Evolutionary conservation across 148 eudicot species (phyloP).

Genomic region (Rhododendron henanense): DNA sequence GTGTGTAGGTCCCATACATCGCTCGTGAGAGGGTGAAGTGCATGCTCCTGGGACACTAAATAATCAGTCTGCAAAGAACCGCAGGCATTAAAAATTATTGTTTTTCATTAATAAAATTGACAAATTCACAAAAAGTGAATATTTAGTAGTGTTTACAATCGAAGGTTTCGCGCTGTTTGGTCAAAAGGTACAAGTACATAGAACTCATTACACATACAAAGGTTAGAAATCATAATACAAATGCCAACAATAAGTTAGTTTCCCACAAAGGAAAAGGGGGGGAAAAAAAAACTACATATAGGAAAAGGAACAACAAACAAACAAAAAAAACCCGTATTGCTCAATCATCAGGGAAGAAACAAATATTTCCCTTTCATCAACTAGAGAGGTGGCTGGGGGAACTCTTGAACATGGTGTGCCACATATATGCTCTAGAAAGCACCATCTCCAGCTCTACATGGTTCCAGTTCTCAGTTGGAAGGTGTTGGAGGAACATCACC

Average conservation of each 20-base stretch:
- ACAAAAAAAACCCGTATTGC: background rate
- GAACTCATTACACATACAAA: background rate
- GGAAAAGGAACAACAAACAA: background rate
- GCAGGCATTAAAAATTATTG: background rate
- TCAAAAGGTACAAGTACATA: background rate
- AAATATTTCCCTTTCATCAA: constrained; percentile 23
- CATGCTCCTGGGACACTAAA: background rate
- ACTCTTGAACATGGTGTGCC: constrained; percentile 93
- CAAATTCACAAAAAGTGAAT: background rate
- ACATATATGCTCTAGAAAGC: constrained; percentile 93
- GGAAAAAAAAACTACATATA: background rate
- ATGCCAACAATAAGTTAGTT: background rate
- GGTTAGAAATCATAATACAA: background rate
- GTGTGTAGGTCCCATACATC: too few relatives aligned
- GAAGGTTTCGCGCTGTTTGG: background rate
- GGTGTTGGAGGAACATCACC: constrained; percentile 97
- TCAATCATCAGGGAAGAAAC: background rate
- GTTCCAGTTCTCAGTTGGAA: constrained; percentile 81
- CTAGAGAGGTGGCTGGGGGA: constrained; percentile 86
- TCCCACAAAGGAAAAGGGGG: background rate
- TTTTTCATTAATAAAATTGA: background rate
- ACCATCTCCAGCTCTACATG: constrained; percentile 87
- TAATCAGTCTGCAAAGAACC: background rate
- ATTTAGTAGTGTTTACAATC: background rate
- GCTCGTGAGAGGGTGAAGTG: background rate